A percentile compares a stretch with the other conserved stretches of the same genome.
These are phyloP conservation scores for Tetrahymena malaccensis DNA, from an alignment of 73 alveolate species.

Conservation along the genomic window DNA sequence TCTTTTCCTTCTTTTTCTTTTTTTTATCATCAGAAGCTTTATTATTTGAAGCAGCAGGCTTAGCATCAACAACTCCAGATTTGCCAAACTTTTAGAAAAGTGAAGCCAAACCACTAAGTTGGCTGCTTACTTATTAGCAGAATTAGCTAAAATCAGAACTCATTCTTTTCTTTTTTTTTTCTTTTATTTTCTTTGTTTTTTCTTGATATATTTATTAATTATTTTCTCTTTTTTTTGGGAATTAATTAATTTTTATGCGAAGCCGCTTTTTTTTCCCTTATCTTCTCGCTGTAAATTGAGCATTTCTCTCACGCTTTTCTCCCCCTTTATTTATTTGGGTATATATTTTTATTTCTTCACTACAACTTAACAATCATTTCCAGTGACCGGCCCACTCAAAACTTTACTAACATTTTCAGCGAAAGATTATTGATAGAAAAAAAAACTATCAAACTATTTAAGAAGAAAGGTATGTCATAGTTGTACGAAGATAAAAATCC, in stretches of 20 bases:
- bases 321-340: not conserved
- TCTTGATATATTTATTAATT: not conserved
- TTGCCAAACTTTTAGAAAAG: not conserved
- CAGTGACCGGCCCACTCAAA: constrained; percentile 1
- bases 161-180: not conserved
- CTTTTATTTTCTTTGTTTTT: not conserved
- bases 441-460: not conserved
- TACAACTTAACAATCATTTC: not conserved
- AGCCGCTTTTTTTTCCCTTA: not conserved
- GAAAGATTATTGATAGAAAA: not conserved
- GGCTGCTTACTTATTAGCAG: not conserved
- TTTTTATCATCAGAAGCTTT: not conserved
- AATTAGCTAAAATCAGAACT: not conserved
- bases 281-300: not conserved
- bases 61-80: not conserved
- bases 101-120: not conserved
- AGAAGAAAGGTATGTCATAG: not conserved
- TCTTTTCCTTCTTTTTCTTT: constrained; percentile 2
- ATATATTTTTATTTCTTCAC: not conserved
- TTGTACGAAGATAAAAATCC: not conserved
- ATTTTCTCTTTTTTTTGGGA: not conserved
- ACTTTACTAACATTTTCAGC: not conserved
- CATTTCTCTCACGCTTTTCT: not conserved
- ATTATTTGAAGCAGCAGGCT: not conserved
- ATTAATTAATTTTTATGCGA: not conserved